Conservation (phyloP, 495 filamentous ascomycete species). For the Penicillium desertorum region DNA sequence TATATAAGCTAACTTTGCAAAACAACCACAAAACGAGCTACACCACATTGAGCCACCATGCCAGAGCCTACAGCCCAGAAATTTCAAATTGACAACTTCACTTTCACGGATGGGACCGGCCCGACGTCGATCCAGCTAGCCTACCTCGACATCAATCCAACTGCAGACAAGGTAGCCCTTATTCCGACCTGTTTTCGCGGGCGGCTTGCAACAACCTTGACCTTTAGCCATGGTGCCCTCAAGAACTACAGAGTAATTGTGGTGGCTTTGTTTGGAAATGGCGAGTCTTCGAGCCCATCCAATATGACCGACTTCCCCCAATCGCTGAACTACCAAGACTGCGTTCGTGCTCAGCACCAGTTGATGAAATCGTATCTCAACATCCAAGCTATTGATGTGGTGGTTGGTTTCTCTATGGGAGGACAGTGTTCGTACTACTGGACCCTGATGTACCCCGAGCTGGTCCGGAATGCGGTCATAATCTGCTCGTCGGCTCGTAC, state of each 20-base stretch:
- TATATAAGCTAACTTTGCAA: neutral
- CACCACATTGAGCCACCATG: neutral
- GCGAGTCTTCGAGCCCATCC: constrained; percentile 63
- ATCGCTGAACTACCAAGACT: constrained; percentile 58
- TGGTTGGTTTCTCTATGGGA: constrained; percentile 67
- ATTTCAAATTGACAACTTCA: neutral
- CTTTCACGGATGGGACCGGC: neutral
- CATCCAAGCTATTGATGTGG: constrained; percentile 50
- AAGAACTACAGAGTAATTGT: constrained; percentile 58
- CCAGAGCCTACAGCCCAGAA: neutral
- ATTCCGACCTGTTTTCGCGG: constrained; percentile 53
- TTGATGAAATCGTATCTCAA: constrained; percentile 56
- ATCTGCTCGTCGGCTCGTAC: constrained; percentile 66
- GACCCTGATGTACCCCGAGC: constrained; percentile 60
- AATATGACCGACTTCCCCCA: constrained; percentile 56
- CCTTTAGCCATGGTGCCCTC: constrained; percentile 50
- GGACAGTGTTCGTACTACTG: constrained; percentile 63
- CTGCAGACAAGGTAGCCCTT: constrained; percentile 34
- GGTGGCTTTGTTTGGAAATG: constrained; percentile 64
- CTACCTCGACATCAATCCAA: constrained; percentile 44
- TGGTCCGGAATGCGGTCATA: constrained; percentile 56
- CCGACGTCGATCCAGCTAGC: constrained; percentile 25
- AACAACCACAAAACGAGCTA: neutral
- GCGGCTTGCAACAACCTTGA: constrained; percentile 41
- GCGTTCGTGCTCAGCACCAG: constrained; percentile 56